A percentile compares a stretch with the other conserved stretches of the same genome.
Conservation (phyloP, 2,329 filamentous ascomycete genomes). For the Fonsecaea multimorphosa region DNA sequence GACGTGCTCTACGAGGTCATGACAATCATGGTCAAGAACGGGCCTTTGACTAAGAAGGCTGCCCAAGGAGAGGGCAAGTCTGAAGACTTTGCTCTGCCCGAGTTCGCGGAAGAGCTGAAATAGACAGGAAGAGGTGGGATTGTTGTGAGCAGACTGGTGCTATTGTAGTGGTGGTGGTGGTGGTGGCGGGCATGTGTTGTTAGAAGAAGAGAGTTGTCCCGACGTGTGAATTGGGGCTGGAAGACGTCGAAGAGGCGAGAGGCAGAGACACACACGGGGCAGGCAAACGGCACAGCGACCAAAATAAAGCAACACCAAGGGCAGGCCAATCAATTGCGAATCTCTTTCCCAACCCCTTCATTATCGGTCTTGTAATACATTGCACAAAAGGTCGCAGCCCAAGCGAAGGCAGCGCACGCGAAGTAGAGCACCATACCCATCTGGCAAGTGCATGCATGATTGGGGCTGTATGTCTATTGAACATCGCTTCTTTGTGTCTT, state of each 20-base stretch:
- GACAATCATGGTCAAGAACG: constrained; percentile 81
- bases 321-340: not conserved
- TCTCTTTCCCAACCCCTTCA: not conserved
- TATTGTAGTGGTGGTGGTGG: not conserved
- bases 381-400: not conserved
- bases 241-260: too few species aligned
- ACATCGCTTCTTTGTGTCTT: not conserved
- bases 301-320: not conserved
- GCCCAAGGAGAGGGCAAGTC: constrained; percentile 23
- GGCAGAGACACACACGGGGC: too few species aligned
- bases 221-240: too few species aligned
- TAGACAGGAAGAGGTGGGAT: not conserved
- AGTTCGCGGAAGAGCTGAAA: constrained; percentile 1
- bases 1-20: constrained; percentile 78
- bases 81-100: not conserved
- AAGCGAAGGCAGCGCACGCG: not conserved
- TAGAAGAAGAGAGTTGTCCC: too few species aligned
- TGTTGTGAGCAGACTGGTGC: not conserved
- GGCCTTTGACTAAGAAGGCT: constrained; percentile 61
- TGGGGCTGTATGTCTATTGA: not conserved
- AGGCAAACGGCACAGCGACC: too few species aligned
- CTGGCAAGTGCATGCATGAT: constrained; percentile 2
- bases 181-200: not conserved
- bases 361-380: constrained; percentile 10
- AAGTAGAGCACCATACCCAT: not conserved